Evolutionary conservation across 1,284 basidiomycete genomes (phyloP), one percentile per base, ranked within the genome.

Genomic region (Prillingera fragicola): DNA sequence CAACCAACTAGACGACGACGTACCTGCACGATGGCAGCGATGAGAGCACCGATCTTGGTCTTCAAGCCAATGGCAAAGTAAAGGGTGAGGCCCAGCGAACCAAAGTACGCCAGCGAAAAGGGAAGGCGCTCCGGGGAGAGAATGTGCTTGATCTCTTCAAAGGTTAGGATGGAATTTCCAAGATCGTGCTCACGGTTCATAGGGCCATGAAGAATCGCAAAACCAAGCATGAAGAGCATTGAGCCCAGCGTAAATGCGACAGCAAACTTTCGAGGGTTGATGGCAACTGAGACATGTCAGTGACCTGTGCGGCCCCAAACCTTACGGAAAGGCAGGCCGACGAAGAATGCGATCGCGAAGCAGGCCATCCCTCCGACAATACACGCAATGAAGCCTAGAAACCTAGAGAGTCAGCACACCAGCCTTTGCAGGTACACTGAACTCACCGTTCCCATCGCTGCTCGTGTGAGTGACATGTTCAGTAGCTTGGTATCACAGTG

Each of bases 261-360:
- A 0, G 87, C 89, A 65, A 92, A 92, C 72, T 92, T 92, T 18
- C 84, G 75, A 10, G 89, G 88, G 45, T 85, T 85, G 41, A 92
- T 55, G 7, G 83, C 83, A 27, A 96, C 70, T 72, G 33, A 8
- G 4, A 18, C n/a, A 15, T 21, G 35, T 47, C 14, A 45, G 38
- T 8, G 19, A n/a, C 10, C 7, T 7, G 10, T 4, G 14, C 15
- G 4, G 28, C 17, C 2, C 10, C 18, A 12, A 17, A 58, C n/a
- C 64, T 54, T 43, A 70, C 70, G 76, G 41, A 91, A 69, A 4
- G 92, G 90, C 18, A 95, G 75, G n/a, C n/a, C n/a, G 13, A 88
- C 91, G 50, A 97, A 67, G 75, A 98, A 98, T 13, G 90, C 83
- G 41, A 98, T 85, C 52, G 89, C 83, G 77, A 99, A 98, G 74